These are phyloP conservation scores for Cyclostephanos tholiformis DNA, from an alignment of 108 stramenopile species.

Conservation along the genomic window DNA sequence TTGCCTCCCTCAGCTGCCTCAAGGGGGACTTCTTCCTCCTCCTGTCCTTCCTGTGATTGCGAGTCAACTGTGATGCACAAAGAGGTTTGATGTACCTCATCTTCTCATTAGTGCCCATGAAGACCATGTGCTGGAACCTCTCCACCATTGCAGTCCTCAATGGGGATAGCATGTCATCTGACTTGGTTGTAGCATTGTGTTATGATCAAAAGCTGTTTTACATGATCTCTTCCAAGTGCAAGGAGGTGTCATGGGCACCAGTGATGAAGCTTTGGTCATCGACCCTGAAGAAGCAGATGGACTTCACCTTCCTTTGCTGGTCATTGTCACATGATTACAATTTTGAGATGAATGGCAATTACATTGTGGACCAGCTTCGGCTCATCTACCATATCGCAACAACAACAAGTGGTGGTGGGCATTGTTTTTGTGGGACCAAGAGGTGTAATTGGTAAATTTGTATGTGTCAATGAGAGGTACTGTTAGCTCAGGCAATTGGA, in stretches of 20 bases:
- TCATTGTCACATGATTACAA: too few species aligned
- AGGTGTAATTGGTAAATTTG: conserved; percentile 3
- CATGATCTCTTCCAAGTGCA: not conserved
- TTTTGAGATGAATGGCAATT: too few species aligned
- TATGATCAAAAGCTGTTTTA: conserved; percentile 23
- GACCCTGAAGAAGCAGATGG: not conserved
- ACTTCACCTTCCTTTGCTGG: too few species aligned
- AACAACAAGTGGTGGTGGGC: conserved; percentile 20
- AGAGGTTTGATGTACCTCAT: too few species aligned
- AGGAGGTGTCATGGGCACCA: not conserved
- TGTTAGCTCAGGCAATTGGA: not conserved
- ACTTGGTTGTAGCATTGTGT: conserved; percentile 11
- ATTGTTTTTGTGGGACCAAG: conserved; percentile 1
- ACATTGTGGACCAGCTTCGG: too few species aligned
- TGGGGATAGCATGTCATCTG: not conserved
- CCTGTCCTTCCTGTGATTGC: not conserved
- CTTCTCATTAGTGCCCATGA: too few species aligned
- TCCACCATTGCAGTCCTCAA: conserved; percentile 1
- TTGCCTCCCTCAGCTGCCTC: not conserved
- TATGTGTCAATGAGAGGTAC: conserved; percentile 6
- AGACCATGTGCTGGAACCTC: too few species aligned
- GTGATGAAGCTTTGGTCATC: not conserved
- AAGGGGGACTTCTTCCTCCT: not conserved
- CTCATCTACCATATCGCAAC: conserved; percentile 6
- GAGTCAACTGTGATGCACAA: too few species aligned